A percentile compares a stretch with the other conserved stretches of the same genome.
Conservation (phyloP, 768 basidiomycete species). For the Tremella yokohamensis region DNA sequence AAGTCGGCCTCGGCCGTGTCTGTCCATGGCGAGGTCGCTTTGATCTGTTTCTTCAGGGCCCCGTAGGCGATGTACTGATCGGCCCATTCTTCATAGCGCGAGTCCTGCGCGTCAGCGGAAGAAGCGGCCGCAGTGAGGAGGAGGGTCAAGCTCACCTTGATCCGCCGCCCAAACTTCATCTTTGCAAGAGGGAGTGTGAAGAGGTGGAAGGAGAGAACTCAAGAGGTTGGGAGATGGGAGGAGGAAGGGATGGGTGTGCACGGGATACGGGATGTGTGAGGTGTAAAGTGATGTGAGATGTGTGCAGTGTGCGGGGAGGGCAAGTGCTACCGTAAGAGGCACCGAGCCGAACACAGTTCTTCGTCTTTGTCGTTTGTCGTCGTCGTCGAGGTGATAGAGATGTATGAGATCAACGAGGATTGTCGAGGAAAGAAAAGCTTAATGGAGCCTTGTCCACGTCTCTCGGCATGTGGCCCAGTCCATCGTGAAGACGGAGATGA, state of each 20-base stretch:
- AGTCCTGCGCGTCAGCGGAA: conserved; percentile 56
- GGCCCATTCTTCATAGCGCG: conserved; percentile 85
- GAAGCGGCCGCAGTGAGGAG: background rate
- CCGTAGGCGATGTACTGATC: conserved; percentile 89
- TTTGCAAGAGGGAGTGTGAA: background rate
- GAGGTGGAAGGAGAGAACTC: background rate
- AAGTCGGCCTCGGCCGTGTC: conserved; percentile 78
- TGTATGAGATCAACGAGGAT: no score
- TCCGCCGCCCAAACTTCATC: conserved; percentile 50
- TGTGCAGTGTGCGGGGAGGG: no score
- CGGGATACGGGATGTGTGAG: no score
- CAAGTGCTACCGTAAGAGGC: no score
- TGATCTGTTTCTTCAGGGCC: conserved; percentile 81
- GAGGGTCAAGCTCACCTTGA: conserved; percentile 36
- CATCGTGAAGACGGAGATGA: no score
- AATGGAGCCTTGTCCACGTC: no score
- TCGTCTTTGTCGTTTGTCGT: no score
- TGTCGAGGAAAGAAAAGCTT: no score
- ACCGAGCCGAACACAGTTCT: no score
- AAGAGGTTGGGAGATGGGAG: background rate
- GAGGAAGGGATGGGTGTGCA: background rate
- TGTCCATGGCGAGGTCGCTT: conserved; percentile 73
- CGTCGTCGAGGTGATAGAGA: no score
- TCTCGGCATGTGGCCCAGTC: no score
- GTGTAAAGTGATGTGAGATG: no score